Base-by-base conservation (phyloP, 805 yeast genomes). In the Cyberlindnera mycetangii region DNA sequence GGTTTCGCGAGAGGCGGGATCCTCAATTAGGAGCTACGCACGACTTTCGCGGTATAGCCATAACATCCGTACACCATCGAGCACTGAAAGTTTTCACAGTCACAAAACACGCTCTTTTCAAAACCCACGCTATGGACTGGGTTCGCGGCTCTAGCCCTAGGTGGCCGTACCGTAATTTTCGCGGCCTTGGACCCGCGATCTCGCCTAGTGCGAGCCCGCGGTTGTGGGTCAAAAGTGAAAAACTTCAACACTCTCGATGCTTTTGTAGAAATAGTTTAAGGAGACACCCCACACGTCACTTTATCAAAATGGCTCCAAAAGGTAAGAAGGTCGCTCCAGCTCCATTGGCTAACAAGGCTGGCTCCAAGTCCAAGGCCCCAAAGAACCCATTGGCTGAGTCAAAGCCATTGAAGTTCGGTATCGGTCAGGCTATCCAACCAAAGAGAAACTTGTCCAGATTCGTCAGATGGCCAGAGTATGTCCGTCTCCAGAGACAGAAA, bases 391-490 rank as follows among this genome's bases (percentile, higher is more conserved):
- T 90, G 70, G 72, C 88, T 67, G 95, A 86, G 73, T 74, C 95
- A 54, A 78, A 89, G 59, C 95, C 97, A 72, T 85, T 83, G 78
- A 84, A 81, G 78, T 92, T 83, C 68, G 98, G 98, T 75, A 85
- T 93, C 65, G 99, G 99, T 66, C 98, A 93, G 79, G 76, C 84
- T 58, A 66, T 92, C 64, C 98, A 92, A 76, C 96, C 89, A 72
- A 89, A 85, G 81, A 84, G 92, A 77, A 88, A 93, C 84, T 82
- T 93, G 69, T 78, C 95, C 52, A 89, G 98, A 76, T 90, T 87
- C 72, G 98, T 92, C 69, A 93, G 86, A 76, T 93, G 99, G 99
- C 99, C 99, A 70, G 93, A 85, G 76, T 89, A 92, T 72, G 95
- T 92, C 62, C 88, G 96, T 78, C 79, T 93, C 63, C 99, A 92